Base-by-base conservation (phyloP, 345 rosid genomes). In the Erucastrum elatum region DNA sequence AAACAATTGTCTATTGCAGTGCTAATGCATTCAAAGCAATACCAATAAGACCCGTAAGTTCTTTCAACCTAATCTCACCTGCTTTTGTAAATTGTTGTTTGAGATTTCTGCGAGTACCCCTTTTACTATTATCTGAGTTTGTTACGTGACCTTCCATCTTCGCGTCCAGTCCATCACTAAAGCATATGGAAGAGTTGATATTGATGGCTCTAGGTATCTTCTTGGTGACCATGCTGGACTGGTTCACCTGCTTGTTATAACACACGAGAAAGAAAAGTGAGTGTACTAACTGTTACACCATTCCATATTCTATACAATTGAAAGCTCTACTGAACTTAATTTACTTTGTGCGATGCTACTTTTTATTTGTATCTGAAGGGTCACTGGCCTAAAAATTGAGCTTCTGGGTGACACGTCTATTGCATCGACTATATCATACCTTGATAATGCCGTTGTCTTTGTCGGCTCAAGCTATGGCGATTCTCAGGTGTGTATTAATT, bases 381-480 rank as follows among this genome's bases (percentile, higher is more conserved):
- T 95, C 71, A 90, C 97, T 55, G 98, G 97, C 60, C 94, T 95
- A 44, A 93, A 91, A 86, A 91, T 91, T 44, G 98, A 95, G 89
- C 94, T 87, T 44, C 79, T 93, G 87, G 99, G 99, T 39, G 99
- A 95, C 81, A 95, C 99, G 9, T 95, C 98, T 61, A 89, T 91
- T 79, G 97, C 97, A 64, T 93, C 98, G 55, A 90, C 88, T 3
- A 93, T 95, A 85, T 95, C 99, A 1, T 95, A 91, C 82, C 93
- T 95, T 61, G 99, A 95, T 86, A 95, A 93, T 82, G 99, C 97
- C 10, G 85, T 89, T 84, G 96, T 93, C 70, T 95, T 83, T 82
- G 79, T 95, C 67, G 99, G 99, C 75, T 95, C 99, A 72, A 95
- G 99, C 86, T 93, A 87, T 85, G 99, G 99, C 59, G 99, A 95